Evolutionary conservation across 2,329 filamentous ascomycete species (phyloP).

Genomic region (Tolypocladium ovalisporum): DNA sequence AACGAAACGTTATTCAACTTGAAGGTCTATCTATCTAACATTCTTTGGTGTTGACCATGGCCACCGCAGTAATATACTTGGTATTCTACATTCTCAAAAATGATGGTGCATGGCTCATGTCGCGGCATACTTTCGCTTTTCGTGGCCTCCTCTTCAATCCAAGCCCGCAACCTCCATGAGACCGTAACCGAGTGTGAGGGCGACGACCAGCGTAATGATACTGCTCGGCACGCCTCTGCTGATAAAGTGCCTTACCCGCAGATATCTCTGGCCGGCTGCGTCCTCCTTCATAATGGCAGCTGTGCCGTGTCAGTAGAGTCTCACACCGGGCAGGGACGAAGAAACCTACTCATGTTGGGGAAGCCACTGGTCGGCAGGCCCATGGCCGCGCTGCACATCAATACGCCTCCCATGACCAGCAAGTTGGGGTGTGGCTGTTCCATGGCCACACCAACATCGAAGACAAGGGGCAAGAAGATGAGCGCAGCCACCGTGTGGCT

Average conservation of each 20-base stretch:
- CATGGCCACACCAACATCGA: constrained; percentile 77
- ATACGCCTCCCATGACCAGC: constrained; percentile 84
- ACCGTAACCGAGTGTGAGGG: constrained; percentile 83
- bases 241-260: constrained; percentile 89
- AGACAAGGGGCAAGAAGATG: constrained; percentile 86
- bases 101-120: background rate
- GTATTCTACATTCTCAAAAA: background rate
- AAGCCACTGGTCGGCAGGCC: constrained; percentile 91
- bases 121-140: background rate
- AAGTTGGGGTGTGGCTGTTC: constrained; percentile 85
- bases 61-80: too few relatives aligned
- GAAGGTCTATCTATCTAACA: background rate
- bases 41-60: background rate
- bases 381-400: constrained; percentile 98
- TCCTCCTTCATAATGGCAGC: constrained; percentile 99
- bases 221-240: constrained; percentile 85
- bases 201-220: constrained; percentile 67
- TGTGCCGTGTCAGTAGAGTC: constrained; percentile 24
- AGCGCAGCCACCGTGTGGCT: constrained; percentile 93
- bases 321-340: background rate
- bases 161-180: constrained; percentile 71
- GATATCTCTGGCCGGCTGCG: constrained; percentile 80
- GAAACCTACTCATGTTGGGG: constrained; percentile 97
- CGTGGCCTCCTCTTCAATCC: constrained; percentile 18
- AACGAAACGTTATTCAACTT: background rate